Evolutionary conservation across 352 stramenopile genomes (phyloP).

Genomic region (Phytophthora kernoviae): DNA sequence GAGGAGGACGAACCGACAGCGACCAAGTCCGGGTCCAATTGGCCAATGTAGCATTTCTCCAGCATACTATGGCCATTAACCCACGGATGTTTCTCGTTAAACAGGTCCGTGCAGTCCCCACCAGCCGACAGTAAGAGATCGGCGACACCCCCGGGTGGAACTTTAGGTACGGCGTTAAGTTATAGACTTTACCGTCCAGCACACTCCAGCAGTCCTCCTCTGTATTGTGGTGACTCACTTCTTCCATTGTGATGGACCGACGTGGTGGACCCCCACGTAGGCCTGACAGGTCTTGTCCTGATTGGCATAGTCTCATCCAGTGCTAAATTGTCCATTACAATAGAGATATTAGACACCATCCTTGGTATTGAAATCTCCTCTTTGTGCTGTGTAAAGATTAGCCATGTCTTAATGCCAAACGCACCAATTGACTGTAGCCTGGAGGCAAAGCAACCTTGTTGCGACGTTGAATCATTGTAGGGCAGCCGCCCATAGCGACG

Average conservation of each 20-base stretch:
- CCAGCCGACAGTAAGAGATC: conserved; percentile 93
- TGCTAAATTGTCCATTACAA: conserved; percentile 65
- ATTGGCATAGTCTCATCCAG: conserved; percentile 91
- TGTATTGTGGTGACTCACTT: conserved; percentile 89
- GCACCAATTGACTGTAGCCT: conserved; percentile 92
- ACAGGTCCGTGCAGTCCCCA: conserved; percentile 95
- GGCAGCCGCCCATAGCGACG: conserved; percentile 47
- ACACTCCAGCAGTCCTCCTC: conserved; percentile 95
- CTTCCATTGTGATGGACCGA: conserved; percentile 73
- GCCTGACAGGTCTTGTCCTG: conserved; percentile 86
- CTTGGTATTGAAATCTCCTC: not conserved
- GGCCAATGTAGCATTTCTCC: conserved; percentile 85
- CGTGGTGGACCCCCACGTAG: conserved; percentile 59
- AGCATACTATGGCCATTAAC: conserved; percentile 93
- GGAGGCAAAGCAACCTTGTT: conserved; percentile 84
- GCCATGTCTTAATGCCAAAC: conserved; percentile 13
- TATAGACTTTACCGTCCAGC: conserved; percentile 94
- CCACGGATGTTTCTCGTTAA: conserved; percentile 97
- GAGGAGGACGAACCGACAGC: not conserved
- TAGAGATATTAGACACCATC: not conserved
- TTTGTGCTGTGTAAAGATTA: not conserved
- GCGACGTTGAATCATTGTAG: conserved; percentile 66
- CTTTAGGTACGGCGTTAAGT: conserved; percentile 96
- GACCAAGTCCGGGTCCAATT: conserved; percentile 63
- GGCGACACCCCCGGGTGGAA: conserved; percentile 96